These are phyloP conservation scores for Podaxis sp. DNA, from an alignment of 768 basidiomycete genomes.

Conservation along the genomic window DNA sequence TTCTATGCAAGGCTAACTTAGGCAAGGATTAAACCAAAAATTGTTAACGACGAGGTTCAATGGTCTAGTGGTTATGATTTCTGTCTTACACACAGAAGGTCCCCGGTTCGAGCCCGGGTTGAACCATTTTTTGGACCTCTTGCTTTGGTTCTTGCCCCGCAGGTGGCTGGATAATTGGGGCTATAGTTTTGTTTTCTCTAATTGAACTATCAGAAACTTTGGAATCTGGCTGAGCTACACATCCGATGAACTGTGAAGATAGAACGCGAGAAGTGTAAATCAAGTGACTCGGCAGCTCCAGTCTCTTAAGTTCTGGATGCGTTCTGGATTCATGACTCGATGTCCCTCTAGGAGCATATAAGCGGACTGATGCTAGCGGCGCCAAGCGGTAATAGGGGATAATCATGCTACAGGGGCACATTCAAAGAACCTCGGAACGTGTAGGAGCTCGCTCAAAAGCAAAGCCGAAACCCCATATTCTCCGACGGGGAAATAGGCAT, in stretches of 20 bases:
- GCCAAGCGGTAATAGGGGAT: no score
- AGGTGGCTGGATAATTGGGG: no score
- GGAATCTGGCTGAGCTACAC: no score
- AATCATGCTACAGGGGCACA: neutral
- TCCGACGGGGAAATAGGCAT: constrained; percentile 1
- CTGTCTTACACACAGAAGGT: constrained; percentile 38
- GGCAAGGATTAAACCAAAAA: neutral
- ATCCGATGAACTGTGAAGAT: no score
- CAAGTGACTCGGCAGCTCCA: no score
- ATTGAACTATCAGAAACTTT: no score
- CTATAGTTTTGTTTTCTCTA: no score
- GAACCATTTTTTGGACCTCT: constrained; percentile 30
- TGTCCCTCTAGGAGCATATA: no score
- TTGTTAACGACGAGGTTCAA: constrained; percentile 32
- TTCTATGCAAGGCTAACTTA: neutral
- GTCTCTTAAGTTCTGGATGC: no score
- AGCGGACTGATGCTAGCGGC: neutral
- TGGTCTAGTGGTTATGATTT: constrained; percentile 57
- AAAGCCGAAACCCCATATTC: neutral
- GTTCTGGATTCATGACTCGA: no score
- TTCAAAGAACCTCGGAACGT: constrained; percentile 1
- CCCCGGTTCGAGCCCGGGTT: constrained; percentile 40
- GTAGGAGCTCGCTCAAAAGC: neutral
- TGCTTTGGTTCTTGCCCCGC: no score
- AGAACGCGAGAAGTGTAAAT: no score